Conservation (phyloP, 441 rosid genomes). For the Eruca vesicaria region DNA sequence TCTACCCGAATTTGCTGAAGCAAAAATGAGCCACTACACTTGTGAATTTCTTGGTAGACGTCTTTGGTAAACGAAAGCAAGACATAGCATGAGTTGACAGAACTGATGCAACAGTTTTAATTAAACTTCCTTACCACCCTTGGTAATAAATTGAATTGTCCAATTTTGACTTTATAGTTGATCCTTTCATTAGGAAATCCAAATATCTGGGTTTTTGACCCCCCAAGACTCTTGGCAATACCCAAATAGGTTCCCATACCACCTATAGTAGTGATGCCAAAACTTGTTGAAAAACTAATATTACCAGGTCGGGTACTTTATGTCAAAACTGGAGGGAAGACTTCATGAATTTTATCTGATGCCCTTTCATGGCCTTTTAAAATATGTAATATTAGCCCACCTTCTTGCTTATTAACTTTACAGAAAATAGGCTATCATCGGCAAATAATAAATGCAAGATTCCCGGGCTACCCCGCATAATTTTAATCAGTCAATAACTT, state of each 20-base stretch:
- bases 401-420: not conserved
- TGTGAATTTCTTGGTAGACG: too few relatives aligned
- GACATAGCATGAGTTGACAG: not conserved
- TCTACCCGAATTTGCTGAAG: too few relatives aligned
- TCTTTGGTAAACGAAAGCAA: not conserved
- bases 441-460: not conserved
- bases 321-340: not conserved
- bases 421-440: not conserved
- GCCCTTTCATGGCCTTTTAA: not conserved
- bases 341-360: not conserved
- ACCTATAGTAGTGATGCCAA: not conserved
- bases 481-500: not conserved
- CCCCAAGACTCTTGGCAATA: not conserved
- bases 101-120: not conserved
- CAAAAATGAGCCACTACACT: not conserved
- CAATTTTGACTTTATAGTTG: not conserved
- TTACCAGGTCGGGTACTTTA: too few relatives aligned
- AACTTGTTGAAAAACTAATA: not conserved
- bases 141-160: too few relatives aligned
- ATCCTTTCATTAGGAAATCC: not conserved
- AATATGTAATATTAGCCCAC: not conserved
- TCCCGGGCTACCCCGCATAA: not conserved
- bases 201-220: not conserved
- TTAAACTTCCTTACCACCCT: not conserved
- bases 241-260: not conserved